Evolutionary conservation across 345 rosid species (phyloP).

Genomic region (Hibiscus trionum): DNA sequence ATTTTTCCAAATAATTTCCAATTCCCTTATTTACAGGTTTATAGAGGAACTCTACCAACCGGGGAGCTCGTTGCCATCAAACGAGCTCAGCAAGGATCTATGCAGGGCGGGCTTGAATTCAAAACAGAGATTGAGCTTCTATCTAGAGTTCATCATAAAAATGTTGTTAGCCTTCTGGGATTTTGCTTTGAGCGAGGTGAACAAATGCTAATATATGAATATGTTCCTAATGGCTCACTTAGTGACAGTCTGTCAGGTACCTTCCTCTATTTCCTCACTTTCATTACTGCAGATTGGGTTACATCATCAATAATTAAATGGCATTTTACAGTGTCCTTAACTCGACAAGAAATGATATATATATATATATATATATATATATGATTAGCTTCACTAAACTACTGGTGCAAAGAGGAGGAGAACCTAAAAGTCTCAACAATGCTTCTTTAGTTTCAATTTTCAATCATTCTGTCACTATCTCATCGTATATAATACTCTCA

Average conservation of each 20-base stretch:
- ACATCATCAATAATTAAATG: conserved; percentile 1
- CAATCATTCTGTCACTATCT: neutral
- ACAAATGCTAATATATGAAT: conserved; percentile 74
- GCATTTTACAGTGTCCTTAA: neutral
- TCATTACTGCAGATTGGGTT: neutral
- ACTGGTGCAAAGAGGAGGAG: neutral
- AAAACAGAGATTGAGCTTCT: conserved; percentile 87
- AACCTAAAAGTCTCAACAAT: neutral
- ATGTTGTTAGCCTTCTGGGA: conserved; percentile 62
- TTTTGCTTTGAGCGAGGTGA: conserved; percentile 68
- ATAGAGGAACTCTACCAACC: conserved; percentile 50
- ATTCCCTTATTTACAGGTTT: conserved; percentile 41
- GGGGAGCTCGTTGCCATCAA: conserved; percentile 62
- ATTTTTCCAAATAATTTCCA: conserved; percentile 2
- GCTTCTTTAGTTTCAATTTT: neutral
- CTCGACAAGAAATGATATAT: neutral
- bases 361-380: neutral
- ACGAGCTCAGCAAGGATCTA: conserved; percentile 75
- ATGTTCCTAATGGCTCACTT: conserved; percentile 55
- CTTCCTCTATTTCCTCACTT: neutral
- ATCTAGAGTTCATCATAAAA: conserved; percentile 81
- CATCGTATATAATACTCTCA: neutral
- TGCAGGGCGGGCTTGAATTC: conserved; percentile 78
- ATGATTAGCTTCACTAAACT: neutral
- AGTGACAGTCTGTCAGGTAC: conserved; percentile 67